Percentiles rank a stretch among this genome's conserved stretches.
Conservation (phyloP, 148 eudicot species). For the Cornus kousa region DNA sequence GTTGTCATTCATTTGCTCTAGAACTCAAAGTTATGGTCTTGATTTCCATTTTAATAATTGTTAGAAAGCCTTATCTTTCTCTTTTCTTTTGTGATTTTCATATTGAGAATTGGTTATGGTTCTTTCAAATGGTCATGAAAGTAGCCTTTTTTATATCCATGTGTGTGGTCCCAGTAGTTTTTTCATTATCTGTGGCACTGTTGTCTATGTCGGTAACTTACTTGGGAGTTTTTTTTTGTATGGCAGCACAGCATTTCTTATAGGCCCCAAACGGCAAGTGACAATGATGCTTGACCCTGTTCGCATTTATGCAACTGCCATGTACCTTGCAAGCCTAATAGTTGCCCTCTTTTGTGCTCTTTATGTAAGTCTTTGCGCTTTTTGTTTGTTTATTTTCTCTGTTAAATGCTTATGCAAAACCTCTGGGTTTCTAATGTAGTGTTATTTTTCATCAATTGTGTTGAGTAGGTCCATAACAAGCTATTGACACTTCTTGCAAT, state of each 20-base stretch:
- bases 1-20: neutral
- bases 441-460: slow-evolving; percentile 8
- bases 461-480: slow-evolving; percentile 79
- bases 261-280: slow-evolving; percentile 92
- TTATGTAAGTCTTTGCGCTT: slow-evolving; percentile 52
- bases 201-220: slow-evolving; percentile 32
- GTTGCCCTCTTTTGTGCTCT: slow-evolving; percentile 88
- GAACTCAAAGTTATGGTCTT: neutral
- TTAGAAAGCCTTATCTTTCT: neutral
- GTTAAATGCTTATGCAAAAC: neutral
- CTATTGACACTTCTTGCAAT: slow-evolving; percentile 84
- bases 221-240: slow-evolving; percentile 36
- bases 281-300: slow-evolving; percentile 99
- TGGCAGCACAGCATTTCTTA: slow-evolving; percentile 99
- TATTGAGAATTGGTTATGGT: neutral
- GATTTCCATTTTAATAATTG: slow-evolving; percentile 4
- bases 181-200: neutral
- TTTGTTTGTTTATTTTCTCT: neutral
- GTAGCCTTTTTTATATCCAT: neutral
- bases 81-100: neutral
- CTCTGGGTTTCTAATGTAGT: slow-evolving; percentile 12
- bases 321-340: slow-evolving; percentile 86
- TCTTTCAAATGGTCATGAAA: neutral
- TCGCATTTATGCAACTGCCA: slow-evolving; percentile 92
- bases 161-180: neutral